Evolutionary conservation across 2,329 filamentous ascomycete species (phyloP).

Genomic region (Paramyrothecium roridum): DNA sequence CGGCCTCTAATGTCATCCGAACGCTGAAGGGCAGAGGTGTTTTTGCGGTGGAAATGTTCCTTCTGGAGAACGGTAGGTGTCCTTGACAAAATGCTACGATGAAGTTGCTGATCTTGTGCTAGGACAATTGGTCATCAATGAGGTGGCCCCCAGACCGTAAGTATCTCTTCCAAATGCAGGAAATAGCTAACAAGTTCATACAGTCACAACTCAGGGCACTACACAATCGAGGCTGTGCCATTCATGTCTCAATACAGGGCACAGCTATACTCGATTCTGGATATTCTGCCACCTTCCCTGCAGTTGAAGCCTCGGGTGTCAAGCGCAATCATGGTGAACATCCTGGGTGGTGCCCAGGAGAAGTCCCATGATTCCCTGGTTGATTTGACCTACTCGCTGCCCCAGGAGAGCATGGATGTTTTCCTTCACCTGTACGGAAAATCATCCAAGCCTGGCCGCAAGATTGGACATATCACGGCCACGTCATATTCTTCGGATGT

Average conservation of each 20-base stretch:
- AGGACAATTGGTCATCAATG: constrained; percentile 72
- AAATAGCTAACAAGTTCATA: neutral
- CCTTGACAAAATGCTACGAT: neutral
- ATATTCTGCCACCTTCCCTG: constrained; percentile 50
- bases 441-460: constrained; percentile 79
- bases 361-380: constrained; percentile 58
- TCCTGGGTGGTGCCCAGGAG: constrained; percentile 66
- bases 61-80: constrained; percentile 63
- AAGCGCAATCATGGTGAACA: constrained; percentile 75
- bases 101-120: constrained; percentile 6
- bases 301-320: constrained; percentile 56
- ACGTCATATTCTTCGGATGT: constrained; percentile 65
- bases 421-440: constrained; percentile 91
- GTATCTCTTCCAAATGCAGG: constrained; percentile 6
- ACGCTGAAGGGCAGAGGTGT: constrained; percentile 86
- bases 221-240: constrained; percentile 87
- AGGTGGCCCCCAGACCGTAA: constrained; percentile 69
- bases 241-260: constrained; percentile 89
- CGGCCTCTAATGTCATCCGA: constrained; percentile 76
- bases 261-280: constrained; percentile 82
- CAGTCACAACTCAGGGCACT: constrained; percentile 86
- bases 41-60: constrained; percentile 95
- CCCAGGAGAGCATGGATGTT: constrained; percentile 43
- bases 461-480: constrained; percentile 92
- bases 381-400: constrained; percentile 40